Conservation (phyloP, 208 protist genomes). For the Trypanosoma brucei region DNA sequence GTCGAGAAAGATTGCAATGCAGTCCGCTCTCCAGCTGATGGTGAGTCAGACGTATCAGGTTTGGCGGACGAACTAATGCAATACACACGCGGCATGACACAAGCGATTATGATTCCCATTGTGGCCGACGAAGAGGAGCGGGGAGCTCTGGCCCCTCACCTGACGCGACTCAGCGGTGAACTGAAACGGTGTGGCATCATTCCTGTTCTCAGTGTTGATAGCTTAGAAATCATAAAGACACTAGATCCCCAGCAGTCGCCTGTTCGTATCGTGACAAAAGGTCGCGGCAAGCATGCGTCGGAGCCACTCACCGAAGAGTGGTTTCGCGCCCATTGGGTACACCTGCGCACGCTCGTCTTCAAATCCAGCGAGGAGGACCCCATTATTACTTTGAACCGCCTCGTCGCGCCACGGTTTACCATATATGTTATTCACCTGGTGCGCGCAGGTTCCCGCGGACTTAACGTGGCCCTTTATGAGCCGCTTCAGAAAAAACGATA, state of each 20-base stretch:
- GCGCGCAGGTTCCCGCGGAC: slow-evolving; percentile 52
- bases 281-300: slow-evolving; percentile 14
- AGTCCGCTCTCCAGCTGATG: slow-evolving; percentile 10
- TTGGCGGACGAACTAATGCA: slow-evolving; percentile 65
- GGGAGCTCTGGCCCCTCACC: slow-evolving; percentile 21
- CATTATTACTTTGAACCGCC: slow-evolving; percentile 33
- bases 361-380: slow-evolving; percentile 43
- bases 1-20: slow-evolving; percentile 33
- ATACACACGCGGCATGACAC: slow-evolving; percentile 29
- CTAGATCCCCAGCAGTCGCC: slow-evolving; percentile 28
- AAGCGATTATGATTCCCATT: slow-evolving; percentile 56
- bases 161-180: slow-evolving; percentile 24
- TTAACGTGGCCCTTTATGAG: slow-evolving; percentile 70
- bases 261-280: slow-evolving; percentile 19
- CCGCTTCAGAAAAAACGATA: slow-evolving; percentile 44
- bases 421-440: slow-evolving; percentile 86
- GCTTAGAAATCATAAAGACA: slow-evolving; percentile 34
- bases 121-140: slow-evolving; percentile 46
- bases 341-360: slow-evolving; percentile 66
- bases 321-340: slow-evolving; percentile 57
- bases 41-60: slow-evolving; percentile 19
- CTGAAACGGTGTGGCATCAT: slow-evolving; percentile 52
- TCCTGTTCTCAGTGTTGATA: slow-evolving; percentile 59
- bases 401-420: slow-evolving; percentile 49
- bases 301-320: slow-evolving; percentile 27